A percentile compares a stretch with the other conserved stretches of the same genome.
phyloP scores from a whole-genome alignment of 257 asterid genomes.

The Mitragyna speciosa region DNA sequence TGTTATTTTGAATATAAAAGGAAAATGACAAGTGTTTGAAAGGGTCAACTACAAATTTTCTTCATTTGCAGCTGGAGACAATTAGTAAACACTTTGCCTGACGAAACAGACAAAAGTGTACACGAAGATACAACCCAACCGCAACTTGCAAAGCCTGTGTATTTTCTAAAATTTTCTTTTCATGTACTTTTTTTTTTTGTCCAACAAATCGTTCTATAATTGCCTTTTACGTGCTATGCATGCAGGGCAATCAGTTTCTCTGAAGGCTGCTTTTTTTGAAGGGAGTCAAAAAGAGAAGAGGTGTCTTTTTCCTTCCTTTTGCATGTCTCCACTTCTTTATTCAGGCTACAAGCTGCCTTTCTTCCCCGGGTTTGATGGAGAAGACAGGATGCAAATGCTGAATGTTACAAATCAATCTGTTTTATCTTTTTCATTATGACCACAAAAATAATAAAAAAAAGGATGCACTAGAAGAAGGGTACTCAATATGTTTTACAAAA shows the following conservation, averaged over 20 bases:
- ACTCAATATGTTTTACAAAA: no score
- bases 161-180: background rate
- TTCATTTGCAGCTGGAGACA: background rate
- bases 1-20: background rate
- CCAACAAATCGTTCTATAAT: background rate
- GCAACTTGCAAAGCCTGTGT: background rate
- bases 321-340: slow-evolving; percentile 3
- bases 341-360: slow-evolving; percentile 11
- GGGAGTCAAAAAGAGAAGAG: slow-evolving; percentile 11
- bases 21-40: no score
- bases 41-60: background rate
- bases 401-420: background rate
- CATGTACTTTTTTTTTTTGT: no score
- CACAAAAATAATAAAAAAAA: no score
- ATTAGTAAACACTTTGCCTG: background rate
- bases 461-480: background rate
- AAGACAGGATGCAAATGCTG: background rate
- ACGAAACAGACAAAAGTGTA: background rate
- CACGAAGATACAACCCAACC: background rate
- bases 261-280: background rate
- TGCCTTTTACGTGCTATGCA: background rate
- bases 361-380: background rate
- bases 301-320: background rate
- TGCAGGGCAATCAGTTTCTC: background rate
- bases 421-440: background rate